Conservation (phyloP, 225 moss, liverwort and hornwort species). For the Climacium dendroides region DNA sequence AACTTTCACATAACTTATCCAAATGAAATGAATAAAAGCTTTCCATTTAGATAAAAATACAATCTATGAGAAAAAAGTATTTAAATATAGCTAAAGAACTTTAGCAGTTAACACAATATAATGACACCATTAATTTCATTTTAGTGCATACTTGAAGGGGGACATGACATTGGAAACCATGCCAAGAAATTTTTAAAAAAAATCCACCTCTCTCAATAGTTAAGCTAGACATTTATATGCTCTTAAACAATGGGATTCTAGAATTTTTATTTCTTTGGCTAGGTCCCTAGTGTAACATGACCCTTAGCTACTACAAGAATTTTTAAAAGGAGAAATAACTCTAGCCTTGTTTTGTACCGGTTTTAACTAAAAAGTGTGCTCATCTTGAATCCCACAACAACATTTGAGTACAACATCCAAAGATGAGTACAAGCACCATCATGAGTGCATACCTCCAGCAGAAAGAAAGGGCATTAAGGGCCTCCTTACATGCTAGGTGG, state of each 20-base stretch:
- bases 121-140: neutral
- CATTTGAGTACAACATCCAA: no score
- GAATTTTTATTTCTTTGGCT: neutral
- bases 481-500: neutral
- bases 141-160: fast-evolving
- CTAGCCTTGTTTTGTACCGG: fast-evolving
- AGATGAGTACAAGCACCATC: no score
- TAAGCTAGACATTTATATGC: neutral
- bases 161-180: neutral
- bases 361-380: neutral
- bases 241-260: neutral
- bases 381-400: neutral
- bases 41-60: no score
- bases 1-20: no score
- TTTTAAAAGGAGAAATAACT: neutral
- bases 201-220: neutral
- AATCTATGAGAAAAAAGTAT: no score
- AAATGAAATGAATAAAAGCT: no score
- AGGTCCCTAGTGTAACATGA: neutral
- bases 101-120: neutral
- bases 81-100: neutral
- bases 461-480: no score
- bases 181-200: neutral
- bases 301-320: neutral
- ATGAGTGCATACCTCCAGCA: no score